Base-by-base conservation (phyloP, 2,329 filamentous ascomycete species). In the Colletotrichum cordylinicola region DNA sequence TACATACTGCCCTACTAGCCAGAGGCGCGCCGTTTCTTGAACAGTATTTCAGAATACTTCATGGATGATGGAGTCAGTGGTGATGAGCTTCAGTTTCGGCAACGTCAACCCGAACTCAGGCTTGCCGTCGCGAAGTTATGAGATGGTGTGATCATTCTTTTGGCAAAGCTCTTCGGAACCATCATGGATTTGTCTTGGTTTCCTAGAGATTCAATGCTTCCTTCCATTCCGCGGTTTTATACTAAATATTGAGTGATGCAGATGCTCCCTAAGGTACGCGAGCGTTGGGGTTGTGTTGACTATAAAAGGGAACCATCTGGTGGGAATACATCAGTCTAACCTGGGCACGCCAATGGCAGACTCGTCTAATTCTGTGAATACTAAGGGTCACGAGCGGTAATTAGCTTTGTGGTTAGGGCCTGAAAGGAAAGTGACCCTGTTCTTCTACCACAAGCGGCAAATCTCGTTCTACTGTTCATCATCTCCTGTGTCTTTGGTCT, bases 311-410 rank as follows among this genome's bases (percentile, higher is more conserved):
- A 48, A 4, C 4, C 10, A 48, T 48, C 2, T 48, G 1, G 43
- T n/a, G 18, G 39, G 5, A n/a, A 48, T 48, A 18, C 12, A 2
- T 48, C n/a, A n/a, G 43, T 48, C 43, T n/a, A n/a, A 21, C 6
- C 2, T n/a, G n/a, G 1, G 10, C 12, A 13, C n/a, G 6, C 9
- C 12, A 8, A 48, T 13, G 2, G 3, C 2, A 12, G 8, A 8
- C 3, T 12, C 43, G 43, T 48, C n/a, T 10, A 21, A 1, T 13
- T 9, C 18, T 21, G 39, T n/a, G n/a, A 13, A 48, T 4, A 48
- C 18, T 7, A 6, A 48, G 13, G 43, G 21, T 21, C 43, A 9
- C 7, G n/a, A 21, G 43, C 12, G 0, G n/a, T 48, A 2, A 48
- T 48, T n/a, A 9, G n/a, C 6, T 48, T 48, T n/a, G 43, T 10